Evolutionary conservation across 2,329 filamentous ascomycete species (phyloP), one percentile per base, ranked within the genome.

Genomic region (Neonectria coccinea): DNA sequence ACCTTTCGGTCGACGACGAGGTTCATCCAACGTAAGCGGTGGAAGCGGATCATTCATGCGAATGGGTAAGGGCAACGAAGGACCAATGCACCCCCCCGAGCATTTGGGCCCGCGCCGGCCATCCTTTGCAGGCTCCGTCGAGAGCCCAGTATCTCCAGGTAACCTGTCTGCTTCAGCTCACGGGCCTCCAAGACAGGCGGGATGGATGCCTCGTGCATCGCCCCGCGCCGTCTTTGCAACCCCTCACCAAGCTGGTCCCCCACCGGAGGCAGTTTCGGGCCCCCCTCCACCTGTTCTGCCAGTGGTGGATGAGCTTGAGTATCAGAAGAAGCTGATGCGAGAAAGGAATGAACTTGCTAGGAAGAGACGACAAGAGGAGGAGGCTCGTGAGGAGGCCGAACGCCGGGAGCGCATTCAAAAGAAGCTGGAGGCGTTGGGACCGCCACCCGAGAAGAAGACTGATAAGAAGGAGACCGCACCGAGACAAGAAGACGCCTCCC

Each of bases 21-120:
- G 92, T 62, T 97, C 95, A 16, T 98, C 95, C 2, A 97, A 94
- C 74, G 91, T 97, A 44, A 97, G 94, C 77, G 94, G 93, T 59
- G 92, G 92, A 64, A 97, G 93, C 77, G 91, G 91, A 65, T 85
- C 87, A 41, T 87, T 89, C 68, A 85, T 86, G 70, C 88, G 91
- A 39, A 69, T 81, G 39, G 77, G 77, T 41, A 85, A 83, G 67
- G 77, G 77, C 7, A 78, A 76, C 25, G 84, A 86, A 44, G 75
- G 78, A 45, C 67, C 77, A 9, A 75, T 83, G 55, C 79, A 79
- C 0, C 79, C 82, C 2, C 76, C 79, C 2, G 84, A 87, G 7
- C 67, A 83, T 25, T 70, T 82, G 12, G 80, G 79, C 58, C 77
- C 79, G 16, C 81, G 84, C 20, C 80, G 85, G 65, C 79, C 80